Evolutionary conservation across 1,139 yeast genomes (phyloP), one percentile per base, ranked within the genome.

Genomic region (Debaryomyces psychrophilus): DNA sequence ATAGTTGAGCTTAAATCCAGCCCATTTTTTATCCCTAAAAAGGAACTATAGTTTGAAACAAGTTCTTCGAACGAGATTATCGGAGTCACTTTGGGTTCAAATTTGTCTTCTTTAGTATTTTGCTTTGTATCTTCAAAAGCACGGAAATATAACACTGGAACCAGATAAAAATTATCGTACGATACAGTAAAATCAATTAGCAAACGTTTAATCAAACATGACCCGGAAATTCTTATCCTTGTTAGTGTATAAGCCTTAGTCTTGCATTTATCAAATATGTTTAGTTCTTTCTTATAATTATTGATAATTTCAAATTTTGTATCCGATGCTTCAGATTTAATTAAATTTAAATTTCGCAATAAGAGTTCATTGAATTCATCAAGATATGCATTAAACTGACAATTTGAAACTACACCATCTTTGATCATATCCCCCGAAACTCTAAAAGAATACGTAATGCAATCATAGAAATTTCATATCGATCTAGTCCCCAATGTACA

Each of bases 121-220:
- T 14, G 31, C 8, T 36, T 40, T 17, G 27, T 20, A 23, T 33
- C 23, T 26, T 44, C 38, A 29, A 38, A 49, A 9, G 52, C 41
- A 14, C 65, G 58, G 44, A 68, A 65, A 44, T 64, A 56, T 27
- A 68, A 50, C 6, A 70, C 61, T 0, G 79, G 79, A 1, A 63
- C 71, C 28, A 44, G 47, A 50, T 67, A 73, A 41, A 67, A 60
- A 11, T 52, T 52, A 49, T 71, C 69, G 49, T 53, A 71, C 1
- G 65, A 58, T 2, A 72, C 47, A 1, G 72, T 64, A 33, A 69
- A 57, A 9, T 52, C 56, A 15, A 63, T 18, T 3, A 41, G 34
- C 18, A 38, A 38, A 29, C 34, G 6, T 4, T n/a, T 29, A 11
- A 14, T 5, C 14, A 38, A 20, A 15, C 14, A 25, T 9, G 12